These are phyloP conservation scores for Rhodotorula kratochvilovae DNA, from an alignment of 768 basidiomycete genomes.

Conservation along the genomic window DNA sequence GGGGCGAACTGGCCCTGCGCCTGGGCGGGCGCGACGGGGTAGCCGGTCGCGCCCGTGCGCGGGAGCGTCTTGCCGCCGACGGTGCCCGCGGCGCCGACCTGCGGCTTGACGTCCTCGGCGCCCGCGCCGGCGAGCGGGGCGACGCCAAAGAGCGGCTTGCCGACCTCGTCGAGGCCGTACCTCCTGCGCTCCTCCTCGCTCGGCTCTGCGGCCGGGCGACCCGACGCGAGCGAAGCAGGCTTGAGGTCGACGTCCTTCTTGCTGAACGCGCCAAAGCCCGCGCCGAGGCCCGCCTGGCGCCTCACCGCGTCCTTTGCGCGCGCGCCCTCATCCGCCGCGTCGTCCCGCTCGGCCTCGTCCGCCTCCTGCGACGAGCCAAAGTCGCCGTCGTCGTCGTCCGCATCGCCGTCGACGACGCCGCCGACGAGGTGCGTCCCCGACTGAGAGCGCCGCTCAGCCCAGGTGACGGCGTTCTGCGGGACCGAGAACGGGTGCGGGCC, in stretches of 20 bases:
- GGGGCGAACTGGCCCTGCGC: not conserved
- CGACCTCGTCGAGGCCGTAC: constrained; percentile 7
- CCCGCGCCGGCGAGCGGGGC: not conserved
- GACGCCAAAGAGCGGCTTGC: not conserved
- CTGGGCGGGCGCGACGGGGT: not conserved
- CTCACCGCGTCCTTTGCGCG: not conserved
- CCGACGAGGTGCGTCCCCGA: constrained; percentile 11
- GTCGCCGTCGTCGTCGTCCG: constrained; percentile 30
- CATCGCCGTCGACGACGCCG: constrained; percentile 22
- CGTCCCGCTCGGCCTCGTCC: not conserved
- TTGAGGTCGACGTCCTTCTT: constrained; percentile 15
- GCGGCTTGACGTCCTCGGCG: not conserved
- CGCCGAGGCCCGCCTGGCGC: not conserved
- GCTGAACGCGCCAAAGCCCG: constrained; percentile 17
- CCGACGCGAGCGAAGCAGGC: not conserved
- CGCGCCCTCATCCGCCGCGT: not conserved
- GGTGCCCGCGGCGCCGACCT: not conserved
- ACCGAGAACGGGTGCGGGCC: constrained; percentile 34
- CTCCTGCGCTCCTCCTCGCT: constrained; percentile 15
- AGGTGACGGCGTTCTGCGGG: constrained; percentile 35
- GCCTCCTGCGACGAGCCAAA: not conserved
- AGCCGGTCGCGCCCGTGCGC: not conserved
- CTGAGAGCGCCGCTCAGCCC: constrained; percentile 15
- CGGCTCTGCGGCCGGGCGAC: not conserved
- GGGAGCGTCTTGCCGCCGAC: not conserved